These are phyloP conservation scores for barrel medic (Medicago truncatula) DNA, from an alignment of 306 rosid genomes.

Conservation along the genomic window DNA sequence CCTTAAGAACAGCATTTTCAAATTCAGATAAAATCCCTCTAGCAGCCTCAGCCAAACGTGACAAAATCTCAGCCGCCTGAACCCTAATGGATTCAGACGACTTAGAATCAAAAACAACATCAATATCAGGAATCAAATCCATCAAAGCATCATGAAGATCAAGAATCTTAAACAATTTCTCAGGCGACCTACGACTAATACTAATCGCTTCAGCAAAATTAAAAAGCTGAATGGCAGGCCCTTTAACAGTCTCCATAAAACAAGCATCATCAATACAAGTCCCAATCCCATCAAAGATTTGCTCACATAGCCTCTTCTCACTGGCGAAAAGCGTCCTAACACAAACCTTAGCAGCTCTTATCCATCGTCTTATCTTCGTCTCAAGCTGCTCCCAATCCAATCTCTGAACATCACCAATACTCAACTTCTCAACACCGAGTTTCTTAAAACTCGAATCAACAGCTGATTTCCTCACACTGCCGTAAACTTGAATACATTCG, in stretches of 20 bases:
- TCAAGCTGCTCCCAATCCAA: conserved; percentile 89
- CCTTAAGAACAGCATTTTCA: conserved; percentile 89
- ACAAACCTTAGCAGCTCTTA: conserved; percentile 81
- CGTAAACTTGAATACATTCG: conserved; percentile 94
- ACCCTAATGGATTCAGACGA: conserved; percentile 80
- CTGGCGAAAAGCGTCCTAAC: conserved; percentile 79
- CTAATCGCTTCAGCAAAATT: conserved; percentile 94
- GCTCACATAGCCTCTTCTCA: conserved; percentile 90
- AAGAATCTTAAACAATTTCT: conserved; percentile 88
- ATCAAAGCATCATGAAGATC: conserved; percentile 89
- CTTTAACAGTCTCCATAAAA: conserved; percentile 92
- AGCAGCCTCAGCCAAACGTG: conserved; percentile 92
- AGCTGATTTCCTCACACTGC: conserved; percentile 79
- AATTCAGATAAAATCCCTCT: conserved; percentile 93
- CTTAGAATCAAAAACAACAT: conserved; percentile 83
- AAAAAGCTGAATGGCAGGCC: conserved; percentile 91
- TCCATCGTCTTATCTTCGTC: conserved; percentile 92
- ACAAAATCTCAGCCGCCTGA: conserved; percentile 92
- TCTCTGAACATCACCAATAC: conserved; percentile 96
- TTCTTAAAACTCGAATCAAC: conserved; percentile 77
- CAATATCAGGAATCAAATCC: conserved; percentile 89
- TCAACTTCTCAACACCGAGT: conserved; percentile 80
- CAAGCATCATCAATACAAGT: conserved; percentile 88
- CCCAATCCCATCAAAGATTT: conserved; percentile 80
- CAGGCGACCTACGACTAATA: conserved; percentile 88